Conservation (phyloP, 306 rosid species). For the Oxytropis ochrocephala region DNA sequence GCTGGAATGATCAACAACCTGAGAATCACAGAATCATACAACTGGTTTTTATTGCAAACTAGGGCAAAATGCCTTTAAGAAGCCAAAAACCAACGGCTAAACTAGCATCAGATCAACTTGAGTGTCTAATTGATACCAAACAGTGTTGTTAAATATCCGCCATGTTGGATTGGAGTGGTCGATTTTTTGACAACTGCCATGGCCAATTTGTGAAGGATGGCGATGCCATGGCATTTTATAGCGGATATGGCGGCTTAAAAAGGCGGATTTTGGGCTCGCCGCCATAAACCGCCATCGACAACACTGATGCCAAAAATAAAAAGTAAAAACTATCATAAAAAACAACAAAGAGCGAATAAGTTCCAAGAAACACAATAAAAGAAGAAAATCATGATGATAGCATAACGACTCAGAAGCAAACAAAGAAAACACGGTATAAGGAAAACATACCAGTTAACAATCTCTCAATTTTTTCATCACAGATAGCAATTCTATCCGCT, state of each 20-base stretch:
- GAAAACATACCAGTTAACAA: slow-evolving; percentile 46
- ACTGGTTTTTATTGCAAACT: not conserved
- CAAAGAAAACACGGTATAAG: not conserved
- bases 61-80: not conserved
- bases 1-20: too few species aligned
- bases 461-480: slow-evolving; percentile 50
- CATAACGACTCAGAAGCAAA: slow-evolving; percentile 6
- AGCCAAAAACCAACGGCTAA: not conserved
- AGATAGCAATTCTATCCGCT: slow-evolving; percentile 62
- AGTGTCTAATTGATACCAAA: not conserved
- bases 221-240: too few species aligned
- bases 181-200: too few species aligned
- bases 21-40: not conserved
- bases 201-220: too few species aligned
- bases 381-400: not conserved
- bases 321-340: not conserved
- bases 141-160: too few species aligned
- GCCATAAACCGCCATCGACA: too few species aligned
- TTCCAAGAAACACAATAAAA: not conserved
- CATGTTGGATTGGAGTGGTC: too few species aligned
- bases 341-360: not conserved
- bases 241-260: too few species aligned
- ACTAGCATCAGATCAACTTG: slow-evolving; percentile 3
- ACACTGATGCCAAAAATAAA: not conserved
- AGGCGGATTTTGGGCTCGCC: too few species aligned